Evolutionary conservation across 345 rosid species (phyloP).

Genomic region (Ailanthus altissimus): DNA sequence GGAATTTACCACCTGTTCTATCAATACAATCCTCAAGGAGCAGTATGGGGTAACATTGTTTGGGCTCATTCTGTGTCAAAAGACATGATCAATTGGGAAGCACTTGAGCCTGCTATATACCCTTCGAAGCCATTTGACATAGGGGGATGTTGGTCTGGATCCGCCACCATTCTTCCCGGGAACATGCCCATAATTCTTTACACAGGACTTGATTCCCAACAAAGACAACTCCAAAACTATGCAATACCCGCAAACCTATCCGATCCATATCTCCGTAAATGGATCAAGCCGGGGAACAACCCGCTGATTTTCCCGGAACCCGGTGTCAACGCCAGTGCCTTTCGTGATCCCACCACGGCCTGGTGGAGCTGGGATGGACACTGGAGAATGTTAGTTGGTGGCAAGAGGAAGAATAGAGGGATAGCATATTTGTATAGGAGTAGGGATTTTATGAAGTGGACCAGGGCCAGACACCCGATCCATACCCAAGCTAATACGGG

Average conservation of each 20-base stretch:
- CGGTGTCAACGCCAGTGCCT: constrained; percentile 62
- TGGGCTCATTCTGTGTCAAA: constrained; percentile 96
- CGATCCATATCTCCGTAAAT: constrained; percentile 71
- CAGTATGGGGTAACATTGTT: constrained; percentile 94
- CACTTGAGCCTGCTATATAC: constrained; percentile 67
- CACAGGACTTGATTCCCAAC: constrained; percentile 58
- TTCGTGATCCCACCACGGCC: constrained; percentile 92
- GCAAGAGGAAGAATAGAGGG: constrained; percentile 55
- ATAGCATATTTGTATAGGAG: constrained; percentile 66
- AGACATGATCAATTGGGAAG: constrained; percentile 77
- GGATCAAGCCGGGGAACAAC: constrained; percentile 80
- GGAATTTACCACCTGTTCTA: constrained; percentile 87
- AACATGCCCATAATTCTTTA: constrained; percentile 68
- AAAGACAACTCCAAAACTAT: constrained; percentile 65
- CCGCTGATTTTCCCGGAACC: constrained; percentile 53
- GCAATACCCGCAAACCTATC: constrained; percentile 68
- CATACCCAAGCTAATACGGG: constrained; percentile 54
- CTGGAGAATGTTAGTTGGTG: constrained; percentile 66
- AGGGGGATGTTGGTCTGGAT: constrained; percentile 91
- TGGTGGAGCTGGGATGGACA: constrained; percentile 59
- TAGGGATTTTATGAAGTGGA: constrained; percentile 64
- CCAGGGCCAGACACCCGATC: constrained; percentile 64
- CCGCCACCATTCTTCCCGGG: constrained; percentile 65
- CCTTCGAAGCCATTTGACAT: constrained; percentile 71
- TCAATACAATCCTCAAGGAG: constrained; percentile 83